Conservation (phyloP, 768 basidiomycete species). For the Phaffia tasmanica region DNA sequence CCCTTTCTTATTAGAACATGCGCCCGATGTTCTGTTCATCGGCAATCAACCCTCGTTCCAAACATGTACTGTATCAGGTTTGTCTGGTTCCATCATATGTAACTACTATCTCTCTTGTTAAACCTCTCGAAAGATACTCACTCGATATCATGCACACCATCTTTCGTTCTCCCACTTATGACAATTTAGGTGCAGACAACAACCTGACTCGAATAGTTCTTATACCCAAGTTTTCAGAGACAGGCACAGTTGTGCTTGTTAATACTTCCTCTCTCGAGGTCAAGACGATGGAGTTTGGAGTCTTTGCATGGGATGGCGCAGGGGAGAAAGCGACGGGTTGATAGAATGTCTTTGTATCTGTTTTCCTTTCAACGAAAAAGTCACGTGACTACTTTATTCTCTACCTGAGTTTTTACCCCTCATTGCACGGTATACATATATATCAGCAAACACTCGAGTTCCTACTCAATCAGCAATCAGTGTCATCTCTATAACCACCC, state of each 20-base stretch:
- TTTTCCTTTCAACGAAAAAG: no score
- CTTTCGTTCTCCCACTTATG: no score
- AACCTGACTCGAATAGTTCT: constrained; percentile 54
- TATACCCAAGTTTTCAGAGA: constrained; percentile 66
- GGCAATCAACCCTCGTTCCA: constrained; percentile 79
- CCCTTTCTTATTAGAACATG: constrained; percentile 75
- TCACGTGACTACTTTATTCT: no score
- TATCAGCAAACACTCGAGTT: no score
- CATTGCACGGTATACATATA: no score
- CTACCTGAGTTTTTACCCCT: no score
- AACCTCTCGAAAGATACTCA: constrained; percentile 7
- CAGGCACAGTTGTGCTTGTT: constrained; percentile 65
- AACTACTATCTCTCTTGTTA: neutral
- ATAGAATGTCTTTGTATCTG: no score
- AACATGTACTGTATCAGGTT: constrained; percentile 53
- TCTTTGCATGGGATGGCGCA: constrained; percentile 32
- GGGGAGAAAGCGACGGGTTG: neutral
- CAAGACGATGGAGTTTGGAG: constrained; percentile 35
- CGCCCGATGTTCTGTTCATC: constrained; percentile 83
- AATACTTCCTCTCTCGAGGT: constrained; percentile 61
- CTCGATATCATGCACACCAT: neutral
- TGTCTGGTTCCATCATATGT: constrained; percentile 25
- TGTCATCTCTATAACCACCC: no score
- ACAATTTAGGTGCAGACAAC: constrained; percentile 25
- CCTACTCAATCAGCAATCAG: no score